These are phyloP conservation scores for Penicillium canariense DNA, from an alignment of 495 filamentous ascomycete genomes.

Conservation along the genomic window DNA sequence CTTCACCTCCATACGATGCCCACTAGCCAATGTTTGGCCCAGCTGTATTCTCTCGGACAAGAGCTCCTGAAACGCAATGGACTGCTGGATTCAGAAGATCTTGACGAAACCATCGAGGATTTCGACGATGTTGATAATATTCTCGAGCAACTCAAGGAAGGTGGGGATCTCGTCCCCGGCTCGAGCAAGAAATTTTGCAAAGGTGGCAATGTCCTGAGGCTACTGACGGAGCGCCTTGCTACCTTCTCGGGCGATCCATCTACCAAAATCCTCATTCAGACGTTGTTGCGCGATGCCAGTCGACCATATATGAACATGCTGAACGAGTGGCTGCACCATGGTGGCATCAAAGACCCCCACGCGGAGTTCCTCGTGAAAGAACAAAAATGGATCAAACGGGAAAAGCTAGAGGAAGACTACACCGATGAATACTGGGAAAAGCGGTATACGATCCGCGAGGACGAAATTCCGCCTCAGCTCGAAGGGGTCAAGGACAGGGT, in stretches of 20 bases:
- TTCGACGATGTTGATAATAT: constrained; percentile 85
- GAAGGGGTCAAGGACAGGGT: constrained; percentile 92
- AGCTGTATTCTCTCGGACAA: constrained; percentile 81
- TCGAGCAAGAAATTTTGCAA: constrained; percentile 90
- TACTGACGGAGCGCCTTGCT: constrained; percentile 79
- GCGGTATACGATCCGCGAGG: constrained; percentile 87
- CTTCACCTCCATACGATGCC: constrained; percentile 88
- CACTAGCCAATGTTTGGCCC: constrained; percentile 83
- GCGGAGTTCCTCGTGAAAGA: constrained; percentile 93
- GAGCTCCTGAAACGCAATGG: constrained; percentile 86
- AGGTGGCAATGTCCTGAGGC: constrained; percentile 81
- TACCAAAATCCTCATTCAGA: constrained; percentile 74
- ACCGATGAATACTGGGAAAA: constrained; percentile 99
- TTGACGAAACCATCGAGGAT: constrained; percentile 78
- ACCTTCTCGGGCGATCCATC: constrained; percentile 91
- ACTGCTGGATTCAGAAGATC: constrained; percentile 73
- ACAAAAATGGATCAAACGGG: constrained; percentile 89
- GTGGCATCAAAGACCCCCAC: constrained; percentile 91
- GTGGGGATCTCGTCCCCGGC: constrained; percentile 70
- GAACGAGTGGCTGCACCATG: constrained; percentile 97
- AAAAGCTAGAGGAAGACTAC: constrained; percentile 90
- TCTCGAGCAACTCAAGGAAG: constrained; percentile 74
- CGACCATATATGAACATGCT: constrained; percentile 96
- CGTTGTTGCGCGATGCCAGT: constrained; percentile 80
- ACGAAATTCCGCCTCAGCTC: constrained; percentile 89